A percentile compares a stretch with the other conserved stretches of the same genome.
Evolutionary conservation across 805 yeast genomes (phyloP).

Genomic region (Sugiyamaella chiloensis): DNA sequence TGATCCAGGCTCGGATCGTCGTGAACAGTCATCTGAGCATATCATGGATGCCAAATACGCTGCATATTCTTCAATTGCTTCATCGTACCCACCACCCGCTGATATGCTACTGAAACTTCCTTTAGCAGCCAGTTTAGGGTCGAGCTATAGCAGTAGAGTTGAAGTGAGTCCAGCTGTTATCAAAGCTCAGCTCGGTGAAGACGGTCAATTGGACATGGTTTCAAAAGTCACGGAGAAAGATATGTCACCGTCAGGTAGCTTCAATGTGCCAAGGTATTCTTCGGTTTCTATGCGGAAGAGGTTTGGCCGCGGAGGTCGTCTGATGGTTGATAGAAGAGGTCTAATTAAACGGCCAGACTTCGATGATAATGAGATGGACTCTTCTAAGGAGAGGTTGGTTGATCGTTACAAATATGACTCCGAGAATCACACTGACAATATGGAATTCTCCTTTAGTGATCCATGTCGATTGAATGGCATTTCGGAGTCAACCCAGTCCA

Average conservation of each 20-base stretch:
- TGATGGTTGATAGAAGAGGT: constrained; percentile 73
- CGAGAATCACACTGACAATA: constrained; percentile 45
- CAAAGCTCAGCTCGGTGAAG: constrained; percentile 17
- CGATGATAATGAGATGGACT: constrained; percentile 30
- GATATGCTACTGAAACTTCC: constrained; percentile 32
- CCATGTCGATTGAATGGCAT: constrained; percentile 83
- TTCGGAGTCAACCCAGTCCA: constrained; percentile 80
- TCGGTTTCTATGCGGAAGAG: constrained; percentile 59
- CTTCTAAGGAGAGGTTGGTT: constrained; percentile 37
- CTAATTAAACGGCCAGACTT: constrained; percentile 35
- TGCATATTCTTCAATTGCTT: constrained; percentile 75
- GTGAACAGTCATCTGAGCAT: constrained; percentile 30
- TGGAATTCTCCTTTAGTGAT: constrained; percentile 62
- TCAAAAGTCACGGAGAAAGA: constrained; percentile 21
- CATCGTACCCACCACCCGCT: constrained; percentile 41
- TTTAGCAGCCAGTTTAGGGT: constrained; percentile 28
- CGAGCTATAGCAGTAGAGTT: constrained; percentile 26
- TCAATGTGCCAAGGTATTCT: constrained; percentile 27
- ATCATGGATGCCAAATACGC: constrained; percentile 58
- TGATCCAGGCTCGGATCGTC: constrained; percentile 40
- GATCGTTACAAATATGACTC: constrained; percentile 68
- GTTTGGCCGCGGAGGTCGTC: constrained; percentile 64
- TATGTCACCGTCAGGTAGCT: constrained; percentile 16
- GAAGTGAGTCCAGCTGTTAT: constrained; percentile 27
- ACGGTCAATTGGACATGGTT: constrained; percentile 21